Conservation (phyloP, 495 filamentous ascomycete species). For the Podospora pseudocomata region DNA sequence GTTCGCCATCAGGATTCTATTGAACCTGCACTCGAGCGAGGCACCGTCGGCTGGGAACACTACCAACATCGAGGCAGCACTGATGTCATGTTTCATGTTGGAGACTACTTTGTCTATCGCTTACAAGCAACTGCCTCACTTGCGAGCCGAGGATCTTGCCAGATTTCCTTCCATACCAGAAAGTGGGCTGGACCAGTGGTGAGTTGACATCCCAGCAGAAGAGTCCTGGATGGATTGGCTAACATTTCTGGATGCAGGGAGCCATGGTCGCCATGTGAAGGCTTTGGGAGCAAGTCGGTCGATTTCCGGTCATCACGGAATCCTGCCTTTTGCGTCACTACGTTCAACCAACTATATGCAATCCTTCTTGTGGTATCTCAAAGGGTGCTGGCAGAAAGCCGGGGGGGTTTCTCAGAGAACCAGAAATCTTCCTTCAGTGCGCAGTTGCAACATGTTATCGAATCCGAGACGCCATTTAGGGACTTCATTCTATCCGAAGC, state of each 20-base stretch:
- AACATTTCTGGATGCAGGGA: conserved; percentile 36
- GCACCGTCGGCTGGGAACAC: conserved; percentile 32
- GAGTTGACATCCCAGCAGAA: background rate
- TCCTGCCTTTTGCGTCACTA: conserved; percentile 57
- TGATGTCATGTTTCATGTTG: conserved; percentile 61
- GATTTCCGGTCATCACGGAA: conserved; percentile 42
- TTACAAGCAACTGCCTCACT: conserved; percentile 49
- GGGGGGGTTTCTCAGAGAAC: background rate
- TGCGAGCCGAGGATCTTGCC: conserved; percentile 48
- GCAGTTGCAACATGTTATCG: conserved; percentile 18
- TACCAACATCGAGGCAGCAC: conserved; percentile 46
- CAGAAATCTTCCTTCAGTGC: background rate
- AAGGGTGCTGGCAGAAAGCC: conserved; percentile 7
- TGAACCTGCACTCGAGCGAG: conserved; percentile 40
- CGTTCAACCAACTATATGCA: conserved; percentile 55
- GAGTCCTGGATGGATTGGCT: too few species aligned
- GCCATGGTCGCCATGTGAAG: conserved; percentile 58
- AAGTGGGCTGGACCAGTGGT: conserved; percentile 65
- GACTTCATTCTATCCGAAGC: conserved; percentile 11
- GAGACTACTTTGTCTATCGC: conserved; percentile 62
- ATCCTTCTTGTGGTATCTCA: conserved; percentile 19
- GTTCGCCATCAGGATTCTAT: conserved; percentile 56
- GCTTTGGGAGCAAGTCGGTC: conserved; percentile 32
- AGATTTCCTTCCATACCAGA: conserved; percentile 50
- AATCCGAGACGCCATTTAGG: conserved; percentile 19